A percentile compares a stretch with the other conserved stretches of the same genome.
phyloP scores from a whole-genome alignment of 495 filamentous ascomycete genomes.

The Neurospora sp. region DNA sequence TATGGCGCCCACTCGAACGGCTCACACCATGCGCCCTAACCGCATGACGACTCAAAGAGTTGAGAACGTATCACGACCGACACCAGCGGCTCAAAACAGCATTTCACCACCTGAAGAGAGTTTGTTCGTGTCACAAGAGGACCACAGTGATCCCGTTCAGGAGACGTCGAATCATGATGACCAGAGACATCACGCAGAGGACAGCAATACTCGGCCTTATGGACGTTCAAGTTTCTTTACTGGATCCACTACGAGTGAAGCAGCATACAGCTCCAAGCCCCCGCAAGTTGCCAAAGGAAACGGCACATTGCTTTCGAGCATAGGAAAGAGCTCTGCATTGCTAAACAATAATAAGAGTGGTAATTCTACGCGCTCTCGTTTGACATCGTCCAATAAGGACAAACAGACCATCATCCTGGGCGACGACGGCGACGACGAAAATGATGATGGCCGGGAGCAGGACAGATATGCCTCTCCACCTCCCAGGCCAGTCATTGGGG shows the following conservation, averaged over 20 bases:
- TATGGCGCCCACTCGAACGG: neutral
- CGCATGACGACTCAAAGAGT: neutral
- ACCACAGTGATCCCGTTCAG: neutral
- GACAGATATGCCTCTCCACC: neutral
- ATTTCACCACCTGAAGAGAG: neutral
- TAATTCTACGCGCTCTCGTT: neutral
- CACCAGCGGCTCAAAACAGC: neutral
- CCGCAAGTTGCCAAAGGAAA: neutral
- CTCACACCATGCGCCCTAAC: neutral
- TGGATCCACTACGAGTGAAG: neutral
- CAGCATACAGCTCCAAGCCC: neutral
- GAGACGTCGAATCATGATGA: neutral
- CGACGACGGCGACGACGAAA: conserved; percentile 2
- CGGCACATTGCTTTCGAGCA: neutral
- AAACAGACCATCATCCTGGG: conserved; percentile 8
- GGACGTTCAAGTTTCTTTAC: neutral
- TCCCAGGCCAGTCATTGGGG: neutral
- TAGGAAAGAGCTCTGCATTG: neutral
- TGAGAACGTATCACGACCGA: neutral
- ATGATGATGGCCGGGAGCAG: neutral
- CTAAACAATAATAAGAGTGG: neutral
- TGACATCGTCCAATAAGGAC: neutral
- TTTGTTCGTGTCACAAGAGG: neutral
- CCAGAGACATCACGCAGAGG: neutral
- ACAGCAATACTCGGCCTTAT: neutral